A percentile compares a stretch with the other conserved stretches of the same genome.
Evolutionary conservation across 2,329 filamentous ascomycete species (phyloP).

Genomic region (Sporothrix brasiliensis): DNA sequence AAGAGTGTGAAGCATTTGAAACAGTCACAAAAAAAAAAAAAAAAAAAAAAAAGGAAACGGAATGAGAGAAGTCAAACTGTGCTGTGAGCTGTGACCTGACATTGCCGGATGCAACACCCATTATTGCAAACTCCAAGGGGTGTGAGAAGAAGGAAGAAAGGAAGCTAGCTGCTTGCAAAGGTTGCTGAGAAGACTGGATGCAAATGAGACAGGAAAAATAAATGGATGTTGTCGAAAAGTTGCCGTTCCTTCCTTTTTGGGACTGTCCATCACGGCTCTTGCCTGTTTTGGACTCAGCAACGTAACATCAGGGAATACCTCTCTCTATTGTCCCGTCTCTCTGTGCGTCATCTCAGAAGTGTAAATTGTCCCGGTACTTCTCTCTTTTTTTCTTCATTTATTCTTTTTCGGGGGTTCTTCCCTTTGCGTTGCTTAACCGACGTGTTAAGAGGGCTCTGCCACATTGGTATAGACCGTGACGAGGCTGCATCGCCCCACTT

Average conservation of each 20-base stretch:
- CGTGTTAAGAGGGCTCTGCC: neutral
- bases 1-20: neutral
- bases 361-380: too few species aligned
- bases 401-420: neutral
- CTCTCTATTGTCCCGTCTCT: neutral
- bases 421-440: neutral
- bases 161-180: too few species aligned
- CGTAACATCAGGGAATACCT: constrained; percentile 15
- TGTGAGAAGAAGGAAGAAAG: neutral
- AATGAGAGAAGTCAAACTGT: neutral
- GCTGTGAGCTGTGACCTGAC: neutral
- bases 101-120: neutral
- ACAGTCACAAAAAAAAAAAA: neutral
- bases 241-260: constrained; percentile 23
- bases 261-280: constrained; percentile 17
- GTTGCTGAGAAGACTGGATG: neutral
- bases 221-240: neutral
- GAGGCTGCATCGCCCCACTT: constrained; percentile 12
- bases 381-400: neutral
- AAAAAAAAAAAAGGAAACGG: neutral
- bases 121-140: neutral
- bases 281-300: constrained; percentile 24
- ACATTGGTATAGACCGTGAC: neutral
- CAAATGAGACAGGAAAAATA: neutral
- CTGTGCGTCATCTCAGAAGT: neutral